Conservation (phyloP, 352 stramenopile genomes). For the Elongisporangium prolatum region DNA sequence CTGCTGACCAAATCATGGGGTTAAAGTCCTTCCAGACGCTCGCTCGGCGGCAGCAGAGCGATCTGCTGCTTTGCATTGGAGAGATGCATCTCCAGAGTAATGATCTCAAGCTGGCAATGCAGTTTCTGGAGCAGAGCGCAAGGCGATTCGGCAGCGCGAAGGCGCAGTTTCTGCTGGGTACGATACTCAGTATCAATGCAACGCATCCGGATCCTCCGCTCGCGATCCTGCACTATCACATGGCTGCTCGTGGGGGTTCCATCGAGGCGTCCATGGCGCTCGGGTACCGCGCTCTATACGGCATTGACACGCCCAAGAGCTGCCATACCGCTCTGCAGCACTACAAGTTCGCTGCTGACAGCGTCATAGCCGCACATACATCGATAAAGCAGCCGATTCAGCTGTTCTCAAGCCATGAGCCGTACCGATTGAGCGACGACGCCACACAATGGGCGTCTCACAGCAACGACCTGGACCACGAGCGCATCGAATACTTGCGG, state of each 20-base stretch:
- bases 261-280: conserved; percentile 55
- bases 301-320: conserved; percentile 36
- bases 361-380: conserved; percentile 27
- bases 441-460: conserved; percentile 13
- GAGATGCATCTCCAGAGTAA: conserved; percentile 28
- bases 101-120: conserved; percentile 14
- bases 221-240: conserved; percentile 49
- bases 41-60: conserved; percentile 11
- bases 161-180: conserved; percentile 46
- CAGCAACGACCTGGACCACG: conserved; percentile 8
- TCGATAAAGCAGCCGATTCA: conserved; percentile 20
- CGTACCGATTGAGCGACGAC: conserved; percentile 30
- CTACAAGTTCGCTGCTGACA: conserved; percentile 73
- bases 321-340: conserved; percentile 56
- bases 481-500: conserved; percentile 45
- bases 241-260: conserved; percentile 38
- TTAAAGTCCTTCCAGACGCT: conserved; percentile 20
- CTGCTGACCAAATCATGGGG: conserved; percentile 4
- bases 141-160: conserved; percentile 11
- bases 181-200: conserved; percentile 14
- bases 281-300: conserved; percentile 58
- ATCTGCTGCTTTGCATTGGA: conserved; percentile 31
- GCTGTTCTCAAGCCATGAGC: conserved; percentile 30
- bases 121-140: conserved; percentile 43
- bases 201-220: conserved; percentile 7